Evolutionary conservation across 2,329 filamentous ascomycete genomes (phyloP), one percentile per base, ranked within the genome.

Genomic region (Chaetomium sp.): DNA sequence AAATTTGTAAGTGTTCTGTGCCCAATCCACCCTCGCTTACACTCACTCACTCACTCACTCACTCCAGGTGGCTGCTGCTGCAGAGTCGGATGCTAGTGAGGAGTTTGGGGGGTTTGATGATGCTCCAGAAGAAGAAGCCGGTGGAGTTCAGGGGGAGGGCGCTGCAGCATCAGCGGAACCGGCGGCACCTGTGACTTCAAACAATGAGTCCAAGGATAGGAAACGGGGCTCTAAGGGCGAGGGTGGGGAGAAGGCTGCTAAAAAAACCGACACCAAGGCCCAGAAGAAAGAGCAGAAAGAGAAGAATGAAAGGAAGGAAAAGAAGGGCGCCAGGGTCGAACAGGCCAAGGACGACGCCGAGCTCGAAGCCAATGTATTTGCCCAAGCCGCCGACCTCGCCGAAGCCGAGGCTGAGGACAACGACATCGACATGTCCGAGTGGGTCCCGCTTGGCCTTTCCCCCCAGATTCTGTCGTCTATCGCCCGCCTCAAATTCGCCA

Each of bases 401-500:
- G 81, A 80, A 8, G 59, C 25, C n/a, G 77, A 76, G 6, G 80
- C 84, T n/a, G 81, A 80, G n/a, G 77, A 76, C 16, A 81, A 87
- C 13, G 82, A 86, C 61, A 88, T 87, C 16, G 89, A 95, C 73
- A 83, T 96, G 60, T 91, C 91, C 16, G 89, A 86, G 31, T 99
- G 95, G 95, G 82, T 86, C 64, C 78, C 84, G 8, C 78, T 99
- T 42, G 85, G 88, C 5, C 81, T 99, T 2, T 94, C 91, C 0
- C 81, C 89, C 0, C 82, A 86, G 58, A 85, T 91, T 0, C 79
- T 97, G 21, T 87, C 88, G 1, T 87, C 92, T 19, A 80, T 99
- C 35, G 89, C 92, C 2, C 90, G 88, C 70, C 81, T 98, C 67
- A 90, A 89, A 64, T 98, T 98, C 74, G 75, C 84, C 4, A 88